A percentile compares a stretch with the other conserved stretches of the same genome.
These are phyloP conservation scores for Mortierella sp. DNA, from an alignment of 371 early-diverging fungal species.

Conservation along the genomic window DNA sequence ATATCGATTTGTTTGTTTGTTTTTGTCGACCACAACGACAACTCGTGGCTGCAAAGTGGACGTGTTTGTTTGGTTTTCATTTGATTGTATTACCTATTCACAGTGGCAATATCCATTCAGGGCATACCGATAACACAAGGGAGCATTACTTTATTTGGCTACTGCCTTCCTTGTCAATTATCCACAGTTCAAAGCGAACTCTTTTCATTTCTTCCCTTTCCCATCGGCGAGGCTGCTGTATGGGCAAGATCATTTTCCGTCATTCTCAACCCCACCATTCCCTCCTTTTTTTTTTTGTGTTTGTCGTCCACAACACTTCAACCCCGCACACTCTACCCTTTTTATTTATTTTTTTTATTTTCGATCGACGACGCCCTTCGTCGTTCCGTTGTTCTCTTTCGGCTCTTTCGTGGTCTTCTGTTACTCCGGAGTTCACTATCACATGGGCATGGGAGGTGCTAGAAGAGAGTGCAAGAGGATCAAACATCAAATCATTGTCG, in stretches of 20 bases:
- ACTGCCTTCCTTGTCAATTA: not conserved
- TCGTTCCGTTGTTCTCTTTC: not conserved
- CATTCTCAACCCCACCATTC: too few relatives aligned
- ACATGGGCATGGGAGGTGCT: not conserved
- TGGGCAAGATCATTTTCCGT: slow-evolving; percentile 21
- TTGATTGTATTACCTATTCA: not conserved
- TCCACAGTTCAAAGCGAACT: slow-evolving; percentile 4
- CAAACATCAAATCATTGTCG: not conserved
- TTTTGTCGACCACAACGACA: not conserved
- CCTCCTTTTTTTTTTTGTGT: not conserved
- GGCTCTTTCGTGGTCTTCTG: slow-evolving; percentile 3
- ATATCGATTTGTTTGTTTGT: slow-evolving; percentile 5
- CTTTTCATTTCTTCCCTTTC: not conserved
- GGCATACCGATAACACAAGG: slow-evolving; percentile 35
- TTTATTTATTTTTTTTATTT: not conserved
- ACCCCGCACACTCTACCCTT: not conserved
- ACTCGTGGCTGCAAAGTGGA: not conserved
- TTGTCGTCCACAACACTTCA: slow-evolving; percentile 3
- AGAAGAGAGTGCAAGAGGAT: not conserved
- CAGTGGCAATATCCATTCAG: slow-evolving; percentile 15
- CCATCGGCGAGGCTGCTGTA: slow-evolving; percentile 43
- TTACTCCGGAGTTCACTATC: not conserved
- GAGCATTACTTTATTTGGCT: slow-evolving; percentile 31
- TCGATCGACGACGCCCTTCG: slow-evolving; percentile 1
- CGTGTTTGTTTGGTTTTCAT: not conserved